Evolutionary conservation across 352 stramenopile species (phyloP), one percentile per base, ranked within the genome.

Genomic region (Blastocystis sp.): DNA sequence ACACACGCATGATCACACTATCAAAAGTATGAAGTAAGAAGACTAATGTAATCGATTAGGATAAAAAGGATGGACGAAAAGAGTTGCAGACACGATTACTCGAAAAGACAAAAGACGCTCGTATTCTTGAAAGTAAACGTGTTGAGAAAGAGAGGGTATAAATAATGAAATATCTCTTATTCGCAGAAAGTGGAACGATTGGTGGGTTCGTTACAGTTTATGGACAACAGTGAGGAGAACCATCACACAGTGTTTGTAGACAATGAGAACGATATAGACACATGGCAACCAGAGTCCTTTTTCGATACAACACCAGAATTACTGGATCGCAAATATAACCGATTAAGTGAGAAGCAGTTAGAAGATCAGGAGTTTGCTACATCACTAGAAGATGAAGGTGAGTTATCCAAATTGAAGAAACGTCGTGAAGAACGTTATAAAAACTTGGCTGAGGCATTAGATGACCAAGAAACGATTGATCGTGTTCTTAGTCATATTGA

Each of bases 1-100:
- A 99, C 92, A 98, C 98, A 91, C 94, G 93, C 30, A 99, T 99
- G 97, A 92, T 96, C 68, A 93, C 92, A 56, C 91, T 92, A 5
- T 90, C 93, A 90, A 97, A 94, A 7, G 90, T 92, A 54, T 75
- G 58, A 6, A n/a, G 17, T n/a, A 44, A 40, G 30, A 4, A 6
- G 35, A 58, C n/a, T 57, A 0, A 22, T 70, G 51, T 22, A 88
- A 37, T 27, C 69, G 44, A 90, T 94, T 89, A 92, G 88, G 91
- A 91, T 76, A 90, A 92, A 9, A 53, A 44, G 30, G 33, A 56
- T n/a, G 87, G 89, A 58, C 89, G 92, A 79, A 53, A 91, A n/a
- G 92, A 91, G 64, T 91, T 90, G 7, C 70, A 91, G 24, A 90
- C 92, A 79, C 90, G 89, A 48, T 89, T 93, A 78, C 79, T 58